These are phyloP conservation scores for Silene uniflora DNA, from an alignment of 148 eudicot genomes.

Conservation along the genomic window DNA sequence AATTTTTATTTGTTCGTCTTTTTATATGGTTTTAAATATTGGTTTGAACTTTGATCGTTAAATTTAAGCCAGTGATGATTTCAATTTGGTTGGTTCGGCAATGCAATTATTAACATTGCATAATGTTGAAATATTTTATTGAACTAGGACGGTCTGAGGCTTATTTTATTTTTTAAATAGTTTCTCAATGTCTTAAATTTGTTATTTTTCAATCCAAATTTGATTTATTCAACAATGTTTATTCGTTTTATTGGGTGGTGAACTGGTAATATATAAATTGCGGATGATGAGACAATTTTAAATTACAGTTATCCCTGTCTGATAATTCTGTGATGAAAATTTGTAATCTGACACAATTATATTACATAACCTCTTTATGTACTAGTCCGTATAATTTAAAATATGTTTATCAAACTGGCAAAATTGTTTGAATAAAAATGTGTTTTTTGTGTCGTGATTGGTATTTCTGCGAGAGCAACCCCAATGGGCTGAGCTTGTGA, in stretches of 20 bases:
- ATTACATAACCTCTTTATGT: too few relatives aligned
- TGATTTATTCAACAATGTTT: neutral
- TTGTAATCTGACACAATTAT: slow-evolving; percentile 41
- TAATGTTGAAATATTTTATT: slow-evolving; percentile 30
- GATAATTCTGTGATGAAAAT: slow-evolving; percentile 31
- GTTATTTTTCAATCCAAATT: neutral
- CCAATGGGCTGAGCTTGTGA: too few relatives aligned
- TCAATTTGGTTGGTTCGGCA: slow-evolving; percentile 13
- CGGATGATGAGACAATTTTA: slow-evolving; percentile 36
- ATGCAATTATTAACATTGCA: slow-evolving; percentile 22
- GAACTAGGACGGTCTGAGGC: slow-evolving; percentile 73
- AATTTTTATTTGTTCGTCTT: neutral
- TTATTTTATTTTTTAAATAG: neutral
- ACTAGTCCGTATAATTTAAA: too few relatives aligned
- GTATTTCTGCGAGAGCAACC: too few relatives aligned
- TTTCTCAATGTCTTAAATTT: too few relatives aligned
- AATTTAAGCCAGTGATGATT: slow-evolving; percentile 29
- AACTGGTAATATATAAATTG: neutral
- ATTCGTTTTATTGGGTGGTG: too few relatives aligned
- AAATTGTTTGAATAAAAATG: too few relatives aligned
- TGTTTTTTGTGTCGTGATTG: too few relatives aligned
- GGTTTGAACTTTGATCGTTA: too few relatives aligned
- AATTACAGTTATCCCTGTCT: slow-evolving; percentile 63
- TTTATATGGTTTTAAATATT: too few relatives aligned
- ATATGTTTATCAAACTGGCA: too few relatives aligned